Conservation (phyloP, 306 rosid genomes). For the Sicyos edulis region DNA sequence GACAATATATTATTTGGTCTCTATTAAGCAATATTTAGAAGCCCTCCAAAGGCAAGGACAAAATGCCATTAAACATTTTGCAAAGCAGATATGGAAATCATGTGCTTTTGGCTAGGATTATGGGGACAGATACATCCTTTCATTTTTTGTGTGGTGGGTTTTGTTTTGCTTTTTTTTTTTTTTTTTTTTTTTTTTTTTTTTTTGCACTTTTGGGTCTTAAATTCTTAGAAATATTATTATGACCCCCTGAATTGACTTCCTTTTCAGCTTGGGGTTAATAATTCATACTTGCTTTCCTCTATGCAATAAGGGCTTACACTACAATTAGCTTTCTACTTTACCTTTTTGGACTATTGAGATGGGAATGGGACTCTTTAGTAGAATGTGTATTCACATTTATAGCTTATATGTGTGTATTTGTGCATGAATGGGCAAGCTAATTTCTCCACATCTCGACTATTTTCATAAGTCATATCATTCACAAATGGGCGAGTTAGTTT, state of each 20-base stretch:
- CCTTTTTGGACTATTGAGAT: slow-evolving; percentile 10
- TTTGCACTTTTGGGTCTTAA: slow-evolving; percentile 19
- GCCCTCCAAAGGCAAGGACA: slow-evolving; percentile 17
- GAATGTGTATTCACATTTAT: too few relatives aligned
- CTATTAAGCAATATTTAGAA: slow-evolving; percentile 9
- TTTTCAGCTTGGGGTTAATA: slow-evolving; percentile 11
- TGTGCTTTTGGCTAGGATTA: slow-evolving; percentile 45
- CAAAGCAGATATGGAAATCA: slow-evolving; percentile 37
- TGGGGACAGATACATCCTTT: slow-evolving; percentile 40
- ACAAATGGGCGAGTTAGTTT: too few relatives aligned
- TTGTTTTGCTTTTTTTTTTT: slow-evolving; percentile 5
- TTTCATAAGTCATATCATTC: too few relatives aligned
- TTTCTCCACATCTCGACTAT: too few relatives aligned
- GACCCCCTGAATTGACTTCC: neutral
- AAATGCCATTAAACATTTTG: slow-evolving; percentile 29
- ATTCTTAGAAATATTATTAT: neutral
- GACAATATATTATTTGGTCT: slow-evolving; percentile 20
- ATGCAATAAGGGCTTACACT: slow-evolving; percentile 12
- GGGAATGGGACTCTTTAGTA: neutral
- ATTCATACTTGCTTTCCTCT: slow-evolving; percentile 9
- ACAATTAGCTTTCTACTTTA: neutral
- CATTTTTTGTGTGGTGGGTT: slow-evolving; percentile 35
- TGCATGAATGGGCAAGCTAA: too few relatives aligned
- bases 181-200: slow-evolving; percentile 5
- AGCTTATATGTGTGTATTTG: too few relatives aligned